These are phyloP conservation scores for Avicennia marina DNA, from an alignment of 257 asterid species.

Conservation along the genomic window DNA sequence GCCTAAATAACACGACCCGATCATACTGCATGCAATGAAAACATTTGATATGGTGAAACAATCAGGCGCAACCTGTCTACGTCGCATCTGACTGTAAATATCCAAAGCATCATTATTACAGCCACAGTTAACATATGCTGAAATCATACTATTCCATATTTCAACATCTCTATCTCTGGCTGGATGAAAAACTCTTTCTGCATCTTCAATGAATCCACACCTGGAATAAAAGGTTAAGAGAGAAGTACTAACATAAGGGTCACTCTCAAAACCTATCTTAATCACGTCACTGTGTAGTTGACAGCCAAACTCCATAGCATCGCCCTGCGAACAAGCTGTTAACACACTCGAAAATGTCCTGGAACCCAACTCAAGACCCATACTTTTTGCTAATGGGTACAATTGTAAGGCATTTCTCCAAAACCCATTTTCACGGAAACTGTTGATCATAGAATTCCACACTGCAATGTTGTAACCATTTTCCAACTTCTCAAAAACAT, in stretches of 20 bases:
- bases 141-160: constrained; percentile 80
- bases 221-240: constrained; percentile 67
- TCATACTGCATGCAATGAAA: constrained; percentile 49
- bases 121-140: constrained; percentile 62
- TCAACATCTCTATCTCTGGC: constrained; percentile 44
- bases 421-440: constrained; percentile 55
- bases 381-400: constrained; percentile 38
- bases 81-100: constrained; percentile 44
- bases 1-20: constrained; percentile 38
- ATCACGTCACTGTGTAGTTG: constrained; percentile 72
- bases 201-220: constrained; percentile 46
- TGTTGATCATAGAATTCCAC: constrained; percentile 76
- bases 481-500: constrained; percentile 41
- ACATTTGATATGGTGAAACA: constrained; percentile 63
- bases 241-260: constrained; percentile 66
- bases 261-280: constrained; percentile 55
- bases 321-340: constrained; percentile 60
- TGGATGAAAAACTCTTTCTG: constrained; percentile 39
- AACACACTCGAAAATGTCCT: constrained; percentile 57
- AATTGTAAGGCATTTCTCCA: constrained; percentile 55
- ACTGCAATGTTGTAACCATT: constrained; percentile 38
- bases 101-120: constrained; percentile 46
- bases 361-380: constrained; percentile 46
- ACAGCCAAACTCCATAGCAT: constrained; percentile 39
- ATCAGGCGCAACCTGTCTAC: constrained; percentile 43